Conservation (phyloP, 805 yeast species). For the Wickerhamiella dianesei region DNA sequence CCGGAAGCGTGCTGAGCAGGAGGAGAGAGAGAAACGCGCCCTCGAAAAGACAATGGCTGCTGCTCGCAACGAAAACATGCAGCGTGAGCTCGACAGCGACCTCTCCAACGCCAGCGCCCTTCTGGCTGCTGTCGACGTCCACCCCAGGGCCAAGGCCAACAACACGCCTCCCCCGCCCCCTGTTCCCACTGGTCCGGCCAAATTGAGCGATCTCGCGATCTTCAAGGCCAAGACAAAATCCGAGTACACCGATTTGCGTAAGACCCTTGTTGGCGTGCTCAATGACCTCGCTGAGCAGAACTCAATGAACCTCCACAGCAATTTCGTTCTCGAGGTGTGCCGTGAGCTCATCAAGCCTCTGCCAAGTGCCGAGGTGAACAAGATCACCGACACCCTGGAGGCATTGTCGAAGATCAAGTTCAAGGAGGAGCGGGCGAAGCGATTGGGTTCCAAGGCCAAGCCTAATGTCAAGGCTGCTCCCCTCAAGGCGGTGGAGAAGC, state of each 20-base stretch:
- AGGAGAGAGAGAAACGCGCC: conserved; percentile 34
- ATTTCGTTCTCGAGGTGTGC: conserved; percentile 69
- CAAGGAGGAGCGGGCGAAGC: conserved; percentile 77
- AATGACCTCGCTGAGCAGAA: conserved; percentile 42
- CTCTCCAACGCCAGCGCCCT: conserved; percentile 85
- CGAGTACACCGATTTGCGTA: conserved; percentile 68
- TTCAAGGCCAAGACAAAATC: conserved; percentile 70
- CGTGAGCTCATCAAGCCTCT: conserved; percentile 77
- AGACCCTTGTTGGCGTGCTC: conserved; percentile 50
- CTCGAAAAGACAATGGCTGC: conserved; percentile 39
- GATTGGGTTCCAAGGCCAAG: conserved; percentile 86
- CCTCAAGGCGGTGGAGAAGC: conserved; percentile 41
- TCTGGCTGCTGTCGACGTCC: conserved; percentile 51
- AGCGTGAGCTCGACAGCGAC: conserved; percentile 76
- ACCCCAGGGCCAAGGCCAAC: conserved; percentile 23
- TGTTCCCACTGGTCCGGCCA: conserved; percentile 23
- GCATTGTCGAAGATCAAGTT: conserved; percentile 75
- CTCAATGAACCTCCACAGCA: conserved; percentile 54
- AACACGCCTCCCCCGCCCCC: conserved; percentile 28
- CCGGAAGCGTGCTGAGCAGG: conserved; percentile 33
- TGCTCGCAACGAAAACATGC: conserved; percentile 56
- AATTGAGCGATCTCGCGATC: conserved; percentile 37
- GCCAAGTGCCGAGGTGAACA: conserved; percentile 67
- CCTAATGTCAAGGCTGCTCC: conserved; percentile 66
- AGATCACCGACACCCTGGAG: conserved; percentile 71